Evolutionary conservation across 805 yeast genomes (phyloP), one percentile per base, ranked within the genome.

Genomic region (Suhomyces kilbournensis): DNA sequence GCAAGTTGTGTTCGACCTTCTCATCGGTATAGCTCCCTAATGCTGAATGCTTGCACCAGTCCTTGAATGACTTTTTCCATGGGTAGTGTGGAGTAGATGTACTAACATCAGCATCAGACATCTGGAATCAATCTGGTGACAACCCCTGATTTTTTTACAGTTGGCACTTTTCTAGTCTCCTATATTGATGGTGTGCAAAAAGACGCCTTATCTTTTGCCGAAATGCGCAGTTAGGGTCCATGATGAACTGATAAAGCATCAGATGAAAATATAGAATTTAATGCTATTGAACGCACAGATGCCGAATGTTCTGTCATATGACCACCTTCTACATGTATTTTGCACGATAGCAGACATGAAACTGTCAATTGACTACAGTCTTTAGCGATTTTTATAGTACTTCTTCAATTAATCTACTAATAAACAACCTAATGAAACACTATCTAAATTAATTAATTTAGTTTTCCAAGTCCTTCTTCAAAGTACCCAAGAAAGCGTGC

Each of bases 401-500:
- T 22, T 46, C 48, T 28, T 46, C 48, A 46, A 46, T 46, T 46
- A 38, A 32, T 23, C 19, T 44, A 44, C 25, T n/a, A 15, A 19
- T 45, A 45, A n/a, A 45, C 22, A 46, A 28, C 15, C 40, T 30
- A 46, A 32, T 30, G 23, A 46, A 32, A 32, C 35, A 32, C 35
- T 32, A 32, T 2, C 3, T 2, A 2, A 26, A 26, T 15, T 14
- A 15, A 17, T 35, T 22, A 46, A 59, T 52, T 62, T 66, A 67
- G 56, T 65, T 65, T 74, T 84, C 81, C 76, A 90, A 85, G 80
- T 92, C 97, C 87, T 90, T 92, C 96, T 94, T 94, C 78, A 94
- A 88, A 75, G 99, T 93, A 84, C 99, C 99, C 84, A 92, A 72
- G 93, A 94, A 94, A 76, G 99, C 96, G 76, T 87, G 91, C 92